A percentile compares a stretch with the other conserved stretches of the same genome.
These are phyloP conservation scores for Alternaria dauci DNA, from an alignment of 2,329 filamentous ascomycete species.

Conservation along the genomic window DNA sequence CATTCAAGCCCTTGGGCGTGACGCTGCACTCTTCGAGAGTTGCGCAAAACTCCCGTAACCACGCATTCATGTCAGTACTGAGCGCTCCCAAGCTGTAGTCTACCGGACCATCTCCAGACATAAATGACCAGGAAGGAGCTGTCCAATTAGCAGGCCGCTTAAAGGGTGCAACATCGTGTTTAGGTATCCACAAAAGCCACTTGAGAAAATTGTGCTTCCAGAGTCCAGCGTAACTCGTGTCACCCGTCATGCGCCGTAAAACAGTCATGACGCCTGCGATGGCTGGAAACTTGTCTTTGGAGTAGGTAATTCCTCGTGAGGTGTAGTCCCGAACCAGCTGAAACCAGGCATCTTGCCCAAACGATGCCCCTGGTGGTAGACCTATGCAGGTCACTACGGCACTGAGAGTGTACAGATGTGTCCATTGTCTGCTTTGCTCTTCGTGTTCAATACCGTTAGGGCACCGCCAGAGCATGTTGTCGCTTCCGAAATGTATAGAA, in stretches of 20 bases:
- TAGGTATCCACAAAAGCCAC: constrained; percentile 16
- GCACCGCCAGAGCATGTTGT: constrained; percentile 1
- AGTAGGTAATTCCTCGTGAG: constrained; percentile 15
- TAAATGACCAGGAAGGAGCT: constrained; percentile 21
- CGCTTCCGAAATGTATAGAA: not conserved
- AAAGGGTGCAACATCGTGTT: not conserved
- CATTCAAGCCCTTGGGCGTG: constrained; percentile 11
- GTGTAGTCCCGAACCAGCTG: constrained; percentile 15
- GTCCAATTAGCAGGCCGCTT: not conserved
- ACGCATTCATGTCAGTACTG: not conserved
- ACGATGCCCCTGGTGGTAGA: not conserved
- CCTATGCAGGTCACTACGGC: not conserved
- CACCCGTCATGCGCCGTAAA: constrained; percentile 13
- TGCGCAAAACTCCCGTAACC: not conserved
- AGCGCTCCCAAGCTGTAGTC: not conserved
- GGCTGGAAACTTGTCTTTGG: constrained; percentile 19
- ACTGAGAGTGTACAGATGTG: not conserved
- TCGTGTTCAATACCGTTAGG: not conserved
- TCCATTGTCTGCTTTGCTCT: not conserved
- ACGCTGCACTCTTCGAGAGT: constrained; percentile 8
- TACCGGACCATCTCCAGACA: constrained; percentile 5
- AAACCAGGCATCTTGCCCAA: constrained; percentile 4
- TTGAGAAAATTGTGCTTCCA: constrained; percentile 14
- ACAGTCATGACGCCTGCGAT: constrained; percentile 10
- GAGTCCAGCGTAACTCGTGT: constrained; percentile 14